Evolutionary conservation across 1,139 yeast genomes (phyloP).

Genomic region (Chernovozyma sophiae-reginae): DNA sequence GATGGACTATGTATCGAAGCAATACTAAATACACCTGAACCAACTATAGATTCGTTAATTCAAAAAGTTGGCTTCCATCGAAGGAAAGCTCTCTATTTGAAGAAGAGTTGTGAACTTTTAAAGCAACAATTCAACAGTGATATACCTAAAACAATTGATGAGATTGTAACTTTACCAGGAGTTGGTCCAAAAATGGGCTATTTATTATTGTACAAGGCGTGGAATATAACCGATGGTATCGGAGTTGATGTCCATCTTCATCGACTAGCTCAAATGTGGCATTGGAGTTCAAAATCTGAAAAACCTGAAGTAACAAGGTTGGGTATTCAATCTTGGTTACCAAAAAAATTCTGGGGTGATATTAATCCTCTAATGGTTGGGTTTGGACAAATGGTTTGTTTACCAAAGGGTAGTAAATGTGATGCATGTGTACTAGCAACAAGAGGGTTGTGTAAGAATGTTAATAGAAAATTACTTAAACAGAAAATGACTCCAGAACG

Average conservation of each 20-base stretch:
- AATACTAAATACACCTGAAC: conserved; percentile 45
- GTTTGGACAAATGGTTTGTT: conserved; percentile 86
- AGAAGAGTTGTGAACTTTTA: conserved; percentile 55
- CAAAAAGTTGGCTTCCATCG: conserved; percentile 83
- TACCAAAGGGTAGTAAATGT: conserved; percentile 69
- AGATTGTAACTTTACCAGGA: conserved; percentile 72
- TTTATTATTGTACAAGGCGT: conserved; percentile 73
- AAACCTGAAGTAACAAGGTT: conserved; percentile 76
- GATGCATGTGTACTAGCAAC: conserved; percentile 62
- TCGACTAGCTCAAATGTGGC: conserved; percentile 76
- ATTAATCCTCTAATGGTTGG: conserved; percentile 87
- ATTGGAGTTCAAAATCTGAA: conserved; percentile 59
- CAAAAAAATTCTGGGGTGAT: conserved; percentile 70
- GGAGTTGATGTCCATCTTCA: conserved; percentile 95
- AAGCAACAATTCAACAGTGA: conserved; percentile 55
- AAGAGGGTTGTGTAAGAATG: conserved; percentile 50
- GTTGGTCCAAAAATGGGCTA: conserved; percentile 97
- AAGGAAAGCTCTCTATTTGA: conserved; percentile 70
- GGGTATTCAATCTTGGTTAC: conserved; percentile 72
- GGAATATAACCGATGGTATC: conserved; percentile 73
- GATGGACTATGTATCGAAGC: conserved; percentile 33
- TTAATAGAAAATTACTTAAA: conserved; percentile 39
- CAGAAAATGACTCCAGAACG: conserved; percentile 29
- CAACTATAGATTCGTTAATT: conserved; percentile 61
- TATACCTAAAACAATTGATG: conserved; percentile 64